These are phyloP conservation scores for Lepraria neglecta DNA, from an alignment of 495 filamentous ascomycete genomes.

Conservation along the genomic window DNA sequence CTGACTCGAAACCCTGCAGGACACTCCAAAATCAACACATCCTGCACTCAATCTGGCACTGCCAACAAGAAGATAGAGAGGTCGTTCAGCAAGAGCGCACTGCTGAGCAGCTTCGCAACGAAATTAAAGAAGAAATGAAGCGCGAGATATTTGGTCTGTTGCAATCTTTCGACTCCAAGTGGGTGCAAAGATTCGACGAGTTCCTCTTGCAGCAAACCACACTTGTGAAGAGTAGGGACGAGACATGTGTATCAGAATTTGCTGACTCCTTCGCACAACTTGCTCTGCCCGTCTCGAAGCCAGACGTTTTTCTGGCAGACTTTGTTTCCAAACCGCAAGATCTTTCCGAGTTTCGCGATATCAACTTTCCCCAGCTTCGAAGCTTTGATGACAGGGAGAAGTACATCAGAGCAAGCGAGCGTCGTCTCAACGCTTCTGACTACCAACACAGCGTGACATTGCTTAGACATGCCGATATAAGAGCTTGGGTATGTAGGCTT, in stretches of 20 bases:
- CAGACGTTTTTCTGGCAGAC: conserved; percentile 1
- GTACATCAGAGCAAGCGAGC: conserved; percentile 14
- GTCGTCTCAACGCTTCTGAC: conserved; percentile 14
- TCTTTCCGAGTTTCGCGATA: conserved; percentile 10
- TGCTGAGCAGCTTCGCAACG: conserved; percentile 10
- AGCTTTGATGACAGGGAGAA: conserved; percentile 16
- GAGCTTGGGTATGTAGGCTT: conserved; percentile 2
- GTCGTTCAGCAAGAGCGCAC: background rate
- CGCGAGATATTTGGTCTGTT: conserved; percentile 10
- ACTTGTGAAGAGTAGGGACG: background rate
- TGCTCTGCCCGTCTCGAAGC: background rate
- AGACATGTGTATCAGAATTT: background rate
- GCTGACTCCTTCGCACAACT: background rate
- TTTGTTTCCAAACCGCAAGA: background rate
- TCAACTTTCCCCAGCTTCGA: conserved; percentile 10
- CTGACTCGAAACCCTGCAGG: too few relatives aligned
- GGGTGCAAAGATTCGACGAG: conserved; percentile 23
- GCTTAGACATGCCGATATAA: conserved; percentile 15
- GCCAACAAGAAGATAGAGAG: conserved; percentile 14
- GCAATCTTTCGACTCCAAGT: conserved; percentile 6
- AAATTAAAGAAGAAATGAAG: conserved; percentile 20
- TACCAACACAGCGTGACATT: conserved; percentile 18
- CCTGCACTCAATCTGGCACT: conserved; percentile 9
- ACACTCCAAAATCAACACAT: conserved; percentile 10
- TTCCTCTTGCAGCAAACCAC: conserved; percentile 13